phyloP scores from a whole-genome alignment of 306 rosid species.

The Pachyrhizus erosus region DNA sequence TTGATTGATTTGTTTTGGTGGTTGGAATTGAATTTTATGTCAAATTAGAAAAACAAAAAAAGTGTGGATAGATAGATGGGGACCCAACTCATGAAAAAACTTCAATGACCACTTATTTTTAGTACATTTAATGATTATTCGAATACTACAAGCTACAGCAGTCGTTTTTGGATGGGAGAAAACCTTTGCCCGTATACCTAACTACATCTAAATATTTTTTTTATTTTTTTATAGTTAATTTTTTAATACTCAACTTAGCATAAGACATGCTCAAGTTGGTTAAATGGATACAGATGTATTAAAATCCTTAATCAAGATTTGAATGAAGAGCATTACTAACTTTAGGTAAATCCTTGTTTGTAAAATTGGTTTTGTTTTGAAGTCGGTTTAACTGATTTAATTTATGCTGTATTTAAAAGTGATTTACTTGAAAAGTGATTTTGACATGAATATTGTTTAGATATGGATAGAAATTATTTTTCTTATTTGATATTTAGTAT shows the following conservation, averaged over 20 bases:
- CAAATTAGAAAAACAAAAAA: background rate
- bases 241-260: background rate
- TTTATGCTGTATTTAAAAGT: background rate
- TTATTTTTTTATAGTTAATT: background rate
- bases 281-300: background rate
- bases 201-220: background rate
- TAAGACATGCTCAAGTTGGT: background rate
- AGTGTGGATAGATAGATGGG: slow-evolving; percentile 25
- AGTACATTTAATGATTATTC: slow-evolving; percentile 12
- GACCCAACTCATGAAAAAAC: slow-evolving; percentile 7
- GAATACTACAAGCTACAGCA: background rate
- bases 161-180: background rate
- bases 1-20: background rate
- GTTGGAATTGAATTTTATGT: slow-evolving; percentile 19
- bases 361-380: background rate
- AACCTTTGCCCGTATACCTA: background rate
- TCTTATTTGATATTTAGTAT: background rate
- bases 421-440: background rate
- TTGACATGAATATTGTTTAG: background rate
- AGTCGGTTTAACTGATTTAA: background rate
- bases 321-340: background rate
- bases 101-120: slow-evolving; percentile 3
- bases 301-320: background rate
- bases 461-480: background rate
- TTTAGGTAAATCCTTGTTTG: background rate